Evolutionary conservation across 129 eudicot genomes (phyloP), one percentile per base, ranked within the genome.

Genomic region (Lactuca saligna): DNA sequence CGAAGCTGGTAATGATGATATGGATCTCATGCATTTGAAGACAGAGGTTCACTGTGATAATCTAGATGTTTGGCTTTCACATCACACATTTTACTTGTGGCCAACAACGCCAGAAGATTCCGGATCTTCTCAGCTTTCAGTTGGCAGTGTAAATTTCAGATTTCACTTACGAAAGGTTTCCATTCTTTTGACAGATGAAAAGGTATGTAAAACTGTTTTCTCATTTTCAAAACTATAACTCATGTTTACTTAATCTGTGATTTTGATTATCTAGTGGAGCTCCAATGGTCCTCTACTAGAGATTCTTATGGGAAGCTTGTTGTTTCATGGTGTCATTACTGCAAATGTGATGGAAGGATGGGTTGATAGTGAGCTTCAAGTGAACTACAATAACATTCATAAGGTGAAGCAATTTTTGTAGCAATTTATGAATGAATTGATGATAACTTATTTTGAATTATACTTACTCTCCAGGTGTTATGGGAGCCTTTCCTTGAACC

Each of bases 401-500:
- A 94, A 89, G 97, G 98, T 92, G 46, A 57, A 13, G 14, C 48
- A 14, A 34, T 31, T 50, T 15, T 17, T 25, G 34, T 54, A 51
- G 35, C 57, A 61, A 49, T 53, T 39, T 60, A 44, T 69, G 46
- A 4, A 35, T 35, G 38, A 35, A 35, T 35, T 56, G 31, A 14
- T 29, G 55, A 62, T 60, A 14, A 60, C 44, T 48, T 68, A 38
- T 34, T 58, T 16, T 39, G 70, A 17, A 53, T 58, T 34, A 50
- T n/a, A 46, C 17, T 35, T n/a, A 46, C 17, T 35, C 42, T 72
- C 63, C 75, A 92, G 98, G 97, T 94, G 66, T 81, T 85, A 80
- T 94, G 99, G 99, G 99, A 94, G 78, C 99, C 99, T 62, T 87
- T 94, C 68, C n/a, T 94, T 25, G 99, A 94, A 66, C 96, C 99